Evolutionary conservation across 305 asterid species (phyloP).

Genomic region (Salvia sclarea): DNA sequence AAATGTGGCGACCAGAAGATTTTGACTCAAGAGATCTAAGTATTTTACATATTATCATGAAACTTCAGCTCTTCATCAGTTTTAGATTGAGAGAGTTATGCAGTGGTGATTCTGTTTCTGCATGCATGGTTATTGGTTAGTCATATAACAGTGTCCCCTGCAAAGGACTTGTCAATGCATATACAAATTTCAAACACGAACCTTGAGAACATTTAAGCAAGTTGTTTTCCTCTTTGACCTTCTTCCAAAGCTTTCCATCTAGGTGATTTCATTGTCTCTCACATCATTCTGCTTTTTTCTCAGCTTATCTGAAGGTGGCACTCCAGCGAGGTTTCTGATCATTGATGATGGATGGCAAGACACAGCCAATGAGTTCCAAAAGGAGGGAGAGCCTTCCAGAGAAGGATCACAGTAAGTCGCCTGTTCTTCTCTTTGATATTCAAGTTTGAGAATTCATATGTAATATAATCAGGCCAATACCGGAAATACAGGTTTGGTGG

Average conservation of each 20-base stretch:
- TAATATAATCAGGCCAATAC: not conserved
- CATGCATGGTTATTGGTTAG: not conserved
- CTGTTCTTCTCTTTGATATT: not conserved
- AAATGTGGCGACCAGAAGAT: no score
- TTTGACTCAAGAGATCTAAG: no score
- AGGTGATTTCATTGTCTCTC: conserved; percentile 6
- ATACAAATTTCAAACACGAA: not conserved
- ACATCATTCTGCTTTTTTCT: conserved; percentile 8
- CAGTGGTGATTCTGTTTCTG: not conserved
- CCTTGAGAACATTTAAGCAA: not conserved
- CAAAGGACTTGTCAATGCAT: not conserved
- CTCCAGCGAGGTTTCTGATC: conserved; percentile 55
- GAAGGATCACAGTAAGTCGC: conserved; percentile 58
- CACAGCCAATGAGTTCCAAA: conserved; percentile 53
- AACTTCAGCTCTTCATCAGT: not conserved
- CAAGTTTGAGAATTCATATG: not conserved
- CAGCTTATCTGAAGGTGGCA: conserved; percentile 58
- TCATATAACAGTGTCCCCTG: conserved; percentile 1
- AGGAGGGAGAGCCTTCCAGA: conserved; percentile 52
- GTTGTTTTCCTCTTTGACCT: not conserved
- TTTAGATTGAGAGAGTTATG: not conserved
- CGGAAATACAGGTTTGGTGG: conserved; percentile 52
- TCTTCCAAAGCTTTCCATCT: not conserved
- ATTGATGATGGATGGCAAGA: conserved; percentile 76
- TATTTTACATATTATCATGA: not conserved